Conservation (phyloP, 306 rosid species). For the Lupinus albus region DNA sequence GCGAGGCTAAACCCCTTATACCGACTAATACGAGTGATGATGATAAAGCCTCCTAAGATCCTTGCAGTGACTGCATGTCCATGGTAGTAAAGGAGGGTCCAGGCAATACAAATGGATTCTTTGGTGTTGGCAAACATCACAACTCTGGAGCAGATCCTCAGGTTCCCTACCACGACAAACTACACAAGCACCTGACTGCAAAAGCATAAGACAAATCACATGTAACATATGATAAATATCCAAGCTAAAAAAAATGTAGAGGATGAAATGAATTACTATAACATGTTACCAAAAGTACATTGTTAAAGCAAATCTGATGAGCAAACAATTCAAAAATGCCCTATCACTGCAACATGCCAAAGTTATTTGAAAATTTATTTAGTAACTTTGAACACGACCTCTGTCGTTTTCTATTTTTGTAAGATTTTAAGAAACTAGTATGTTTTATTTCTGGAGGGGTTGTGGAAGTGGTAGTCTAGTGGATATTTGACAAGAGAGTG, state of each 20-base stretch:
- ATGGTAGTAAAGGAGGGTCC: conserved; percentile 75
- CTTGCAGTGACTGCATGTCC: conserved; percentile 83
- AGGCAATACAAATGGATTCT: conserved; percentile 68
- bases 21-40: conserved; percentile 35
- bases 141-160: conserved; percentile 69
- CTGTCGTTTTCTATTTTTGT: background rate
- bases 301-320: conserved; percentile 10
- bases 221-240: background rate
- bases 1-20: no score
- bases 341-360: background rate
- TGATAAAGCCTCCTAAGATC: conserved; percentile 61
- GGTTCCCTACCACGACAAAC: conserved; percentile 68
- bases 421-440: no score
- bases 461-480: no score
- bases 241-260: conserved; percentile 15
- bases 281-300: conserved; percentile 8
- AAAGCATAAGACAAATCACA: conserved; percentile 35
- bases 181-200: conserved; percentile 59
- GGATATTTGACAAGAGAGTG: no score
- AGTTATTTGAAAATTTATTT: conserved; percentile 3
- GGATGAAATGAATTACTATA: conserved; percentile 30
- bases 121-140: conserved; percentile 49
- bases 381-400: background rate
- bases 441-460: no score
- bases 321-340: background rate